A percentile compares a stretch with the other conserved stretches of the same genome.
These are phyloP conservation scores for Euryodendron excelsum DNA, from an alignment of 148 eudicot genomes.

Conservation along the genomic window DNA sequence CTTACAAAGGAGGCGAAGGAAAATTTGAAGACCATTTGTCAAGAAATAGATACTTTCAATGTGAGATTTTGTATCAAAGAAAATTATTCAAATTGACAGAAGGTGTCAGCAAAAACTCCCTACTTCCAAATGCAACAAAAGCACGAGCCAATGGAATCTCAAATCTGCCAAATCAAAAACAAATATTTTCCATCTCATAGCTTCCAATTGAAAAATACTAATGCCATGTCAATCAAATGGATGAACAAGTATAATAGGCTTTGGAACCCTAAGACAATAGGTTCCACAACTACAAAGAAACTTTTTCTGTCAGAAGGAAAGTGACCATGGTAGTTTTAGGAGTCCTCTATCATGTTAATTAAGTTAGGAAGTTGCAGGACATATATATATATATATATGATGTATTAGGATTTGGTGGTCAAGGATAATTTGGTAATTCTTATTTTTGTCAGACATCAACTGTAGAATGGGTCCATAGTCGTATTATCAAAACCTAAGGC, in stretches of 20 bases:
- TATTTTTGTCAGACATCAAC: no score
- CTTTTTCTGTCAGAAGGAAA: no score
- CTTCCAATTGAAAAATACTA: background rate
- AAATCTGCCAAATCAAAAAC: background rate
- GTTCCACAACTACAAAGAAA: no score
- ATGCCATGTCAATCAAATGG: no score
- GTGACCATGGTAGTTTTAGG: no score
- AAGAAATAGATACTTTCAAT: background rate
- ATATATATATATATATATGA: no score
- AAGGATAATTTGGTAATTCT: no score
- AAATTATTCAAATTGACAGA: background rate
- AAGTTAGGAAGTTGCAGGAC: no score
- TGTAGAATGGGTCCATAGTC: background rate
- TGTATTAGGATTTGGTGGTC: no score
- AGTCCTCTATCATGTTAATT: no score
- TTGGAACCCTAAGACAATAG: no score
- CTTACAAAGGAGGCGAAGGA: background rate
- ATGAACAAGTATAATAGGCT: no score
- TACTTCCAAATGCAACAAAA: background rate
- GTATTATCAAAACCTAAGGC: background rate
- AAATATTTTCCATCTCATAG: background rate
- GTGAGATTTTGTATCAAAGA: background rate
- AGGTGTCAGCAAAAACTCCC: background rate
- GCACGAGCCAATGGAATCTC: background rate
- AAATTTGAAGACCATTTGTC: background rate